Conservation (phyloP, 1,139 yeast species). For the Saccharomyces hybrid region DNA sequence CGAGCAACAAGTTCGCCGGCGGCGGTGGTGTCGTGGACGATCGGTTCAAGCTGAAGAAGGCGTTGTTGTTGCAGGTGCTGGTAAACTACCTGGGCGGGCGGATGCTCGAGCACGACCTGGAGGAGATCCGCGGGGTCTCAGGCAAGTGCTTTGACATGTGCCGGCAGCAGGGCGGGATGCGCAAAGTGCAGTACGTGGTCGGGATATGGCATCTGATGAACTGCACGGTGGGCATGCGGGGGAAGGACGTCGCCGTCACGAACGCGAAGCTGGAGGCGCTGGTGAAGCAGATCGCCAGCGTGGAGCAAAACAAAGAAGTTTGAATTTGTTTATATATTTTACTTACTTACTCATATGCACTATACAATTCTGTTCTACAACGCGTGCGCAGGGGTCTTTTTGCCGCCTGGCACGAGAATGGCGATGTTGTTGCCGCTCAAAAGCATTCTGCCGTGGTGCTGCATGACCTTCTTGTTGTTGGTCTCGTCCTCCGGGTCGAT, state of each 20-base stretch:
- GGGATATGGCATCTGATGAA: slow-evolving; percentile 31
- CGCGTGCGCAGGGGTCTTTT: slow-evolving; percentile 4
- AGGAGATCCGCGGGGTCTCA: slow-evolving; percentile 22
- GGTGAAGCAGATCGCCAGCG: slow-evolving; percentile 6
- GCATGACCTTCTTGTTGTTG: slow-evolving; percentile 39
- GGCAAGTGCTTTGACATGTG: slow-evolving; percentile 24
- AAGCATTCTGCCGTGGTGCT: slow-evolving; percentile 48
- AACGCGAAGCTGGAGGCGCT: slow-evolving; percentile 22
- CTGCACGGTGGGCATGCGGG: slow-evolving; percentile 28
- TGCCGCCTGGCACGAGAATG: slow-evolving; percentile 59
- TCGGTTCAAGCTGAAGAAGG: slow-evolving; percentile 19
- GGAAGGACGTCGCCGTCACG: slow-evolving; percentile 26
- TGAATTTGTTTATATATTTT: background rate
- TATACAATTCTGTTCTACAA: background rate
- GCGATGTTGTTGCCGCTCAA: slow-evolving; percentile 85
- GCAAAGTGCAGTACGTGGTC: slow-evolving; percentile 19
- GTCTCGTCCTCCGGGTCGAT: slow-evolving; percentile 31
- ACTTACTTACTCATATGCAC: background rate
- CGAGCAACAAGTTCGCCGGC: slow-evolving; percentile 14
- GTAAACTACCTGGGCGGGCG: slow-evolving; percentile 29
- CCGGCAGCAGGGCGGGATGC: slow-evolving; percentile 16
- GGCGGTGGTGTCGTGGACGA: slow-evolving; percentile 2
- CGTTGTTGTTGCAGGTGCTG: slow-evolving; percentile 21
- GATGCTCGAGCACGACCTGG: slow-evolving; percentile 26
- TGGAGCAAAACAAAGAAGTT: background rate